Evolutionary conservation across 179 eudicot genomes (phyloP), one percentile per base, ranked within the genome.

Genomic region (Dionaea muscipula): DNA sequence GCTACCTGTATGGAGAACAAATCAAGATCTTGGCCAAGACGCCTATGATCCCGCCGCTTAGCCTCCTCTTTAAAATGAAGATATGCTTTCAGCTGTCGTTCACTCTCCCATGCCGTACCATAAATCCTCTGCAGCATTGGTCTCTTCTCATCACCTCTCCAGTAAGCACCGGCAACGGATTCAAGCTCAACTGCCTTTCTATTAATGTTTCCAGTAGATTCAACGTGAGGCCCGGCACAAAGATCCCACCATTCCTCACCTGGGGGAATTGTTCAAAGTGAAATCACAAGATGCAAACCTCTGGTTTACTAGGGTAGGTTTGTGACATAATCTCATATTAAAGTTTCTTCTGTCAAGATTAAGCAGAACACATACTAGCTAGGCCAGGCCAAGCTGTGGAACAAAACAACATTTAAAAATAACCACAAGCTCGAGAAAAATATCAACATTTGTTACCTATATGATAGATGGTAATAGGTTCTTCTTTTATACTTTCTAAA

Each of bases 181-280:
- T 91, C 98, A 60, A 91, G 94, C 26, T 91, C 86, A 65, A 91
- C 68, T 58, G 98, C 98, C 78, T 71, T 84, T 63, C 74, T 79
- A 59, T 76, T 80, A 59, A 91, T 91, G 47, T 74, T 82, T 60
- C 98, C 96, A 57, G 98, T 91, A 61, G 94, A 68, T 67, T 91
- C 93, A 69, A 91, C 96, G 82, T 91, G 98, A 56, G 98, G 98
- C 22, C 98, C 98, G 52, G 98, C 98, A 82, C 98, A 91, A 60
- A 91, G 98, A 67, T 91, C 98, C 98, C 98, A 91, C 98, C 98
- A 91, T 55, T 91, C 94, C 71, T 87, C 74, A 55, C 98, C 98
- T 91, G 56, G 31, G 57, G 68, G 55, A 44, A 59, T 11, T 61
- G 17, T 23, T 13, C 67, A 23, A 51, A 14, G 45, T 35, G 27